Percentiles rank a stretch among this genome's conserved stretches.
Conservation (phyloP, 2,329 filamentous ascomycete genomes). For the Coniochaeta hoffmannii region DNA sequence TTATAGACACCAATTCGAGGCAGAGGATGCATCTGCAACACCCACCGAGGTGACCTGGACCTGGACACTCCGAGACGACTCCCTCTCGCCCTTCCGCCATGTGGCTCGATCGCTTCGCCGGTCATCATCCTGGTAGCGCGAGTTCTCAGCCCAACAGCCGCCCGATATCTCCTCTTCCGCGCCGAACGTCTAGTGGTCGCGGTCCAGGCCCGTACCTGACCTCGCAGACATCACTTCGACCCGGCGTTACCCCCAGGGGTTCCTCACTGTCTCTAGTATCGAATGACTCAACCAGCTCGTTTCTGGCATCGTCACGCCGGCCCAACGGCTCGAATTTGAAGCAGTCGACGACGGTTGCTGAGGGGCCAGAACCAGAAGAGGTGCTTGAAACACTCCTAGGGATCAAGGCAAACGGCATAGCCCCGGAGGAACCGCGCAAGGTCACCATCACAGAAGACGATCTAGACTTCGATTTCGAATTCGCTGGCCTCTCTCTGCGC, state of each 20-base stretch:
- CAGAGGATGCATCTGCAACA: background rate
- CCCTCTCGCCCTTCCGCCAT: conserved; percentile 37
- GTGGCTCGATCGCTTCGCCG: conserved; percentile 87
- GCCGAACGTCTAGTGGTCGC: conserved; percentile 55
- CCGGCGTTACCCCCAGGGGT: conserved; percentile 57
- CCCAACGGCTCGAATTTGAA: conserved; percentile 63
- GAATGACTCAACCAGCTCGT: conserved; percentile 69
- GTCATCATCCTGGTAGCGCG: conserved; percentile 52
- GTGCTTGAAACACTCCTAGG: conserved; percentile 50
- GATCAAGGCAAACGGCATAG: conserved; percentile 12
- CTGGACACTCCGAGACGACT: background rate
- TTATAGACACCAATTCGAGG: background rate
- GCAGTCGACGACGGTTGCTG: conserved; percentile 43
- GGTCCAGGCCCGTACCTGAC: conserved; percentile 53
- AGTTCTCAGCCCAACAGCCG: conserved; percentile 56
- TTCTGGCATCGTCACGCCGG: conserved; percentile 57
- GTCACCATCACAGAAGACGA: conserved; percentile 37
- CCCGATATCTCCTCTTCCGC: conserved; percentile 63
- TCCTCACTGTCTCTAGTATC: conserved; percentile 74
- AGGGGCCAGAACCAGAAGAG: conserved; percentile 62
- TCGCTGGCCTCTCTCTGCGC: conserved; percentile 67
- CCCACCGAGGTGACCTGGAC: background rate
- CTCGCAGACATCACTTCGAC: conserved; percentile 48
- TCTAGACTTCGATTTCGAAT: conserved; percentile 64
- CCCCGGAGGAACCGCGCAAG: conserved; percentile 4